These are phyloP conservation scores for Vitis amurensis DNA, from an alignment of 164 flowering plant genomes.

Conservation along the genomic window DNA sequence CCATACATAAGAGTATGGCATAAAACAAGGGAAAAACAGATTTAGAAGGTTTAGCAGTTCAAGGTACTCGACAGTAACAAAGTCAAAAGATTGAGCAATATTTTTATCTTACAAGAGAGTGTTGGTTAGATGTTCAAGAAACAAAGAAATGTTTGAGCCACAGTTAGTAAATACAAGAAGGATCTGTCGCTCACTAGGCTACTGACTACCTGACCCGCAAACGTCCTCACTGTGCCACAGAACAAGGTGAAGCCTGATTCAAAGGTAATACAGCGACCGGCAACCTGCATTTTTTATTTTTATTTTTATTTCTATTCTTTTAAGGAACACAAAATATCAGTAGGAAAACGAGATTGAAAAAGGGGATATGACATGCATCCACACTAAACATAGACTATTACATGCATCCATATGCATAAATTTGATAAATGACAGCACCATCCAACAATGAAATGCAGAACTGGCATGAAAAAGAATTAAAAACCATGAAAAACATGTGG, in stretches of 20 bases:
- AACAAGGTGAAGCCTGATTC: conserved; percentile 2
- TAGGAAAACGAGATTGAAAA: background rate
- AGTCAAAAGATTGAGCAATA: too few species aligned
- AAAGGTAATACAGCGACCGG: background rate
- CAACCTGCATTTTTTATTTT: background rate
- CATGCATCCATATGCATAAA: background rate
- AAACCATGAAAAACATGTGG: too few species aligned
- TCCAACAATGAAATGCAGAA: too few species aligned
- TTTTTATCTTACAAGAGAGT: background rate
- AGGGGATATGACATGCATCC: background rate
- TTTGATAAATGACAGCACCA: too few species aligned
- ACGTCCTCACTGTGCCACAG: background rate
- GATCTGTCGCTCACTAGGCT: too few species aligned
- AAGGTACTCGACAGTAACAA: background rate
- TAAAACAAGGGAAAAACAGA: background rate
- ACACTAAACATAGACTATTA: background rate
- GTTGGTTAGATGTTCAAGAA: background rate
- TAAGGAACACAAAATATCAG: background rate
- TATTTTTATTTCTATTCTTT: too few species aligned
- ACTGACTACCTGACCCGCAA: background rate
- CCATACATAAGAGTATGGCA: background rate
- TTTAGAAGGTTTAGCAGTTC: background rate
- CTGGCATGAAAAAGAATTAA: too few species aligned
- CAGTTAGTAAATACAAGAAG: background rate
- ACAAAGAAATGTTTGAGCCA: background rate